Conservation (phyloP, 2,329 filamentous ascomycete species). For the Colletotrichum tofieldiae region DNA sequence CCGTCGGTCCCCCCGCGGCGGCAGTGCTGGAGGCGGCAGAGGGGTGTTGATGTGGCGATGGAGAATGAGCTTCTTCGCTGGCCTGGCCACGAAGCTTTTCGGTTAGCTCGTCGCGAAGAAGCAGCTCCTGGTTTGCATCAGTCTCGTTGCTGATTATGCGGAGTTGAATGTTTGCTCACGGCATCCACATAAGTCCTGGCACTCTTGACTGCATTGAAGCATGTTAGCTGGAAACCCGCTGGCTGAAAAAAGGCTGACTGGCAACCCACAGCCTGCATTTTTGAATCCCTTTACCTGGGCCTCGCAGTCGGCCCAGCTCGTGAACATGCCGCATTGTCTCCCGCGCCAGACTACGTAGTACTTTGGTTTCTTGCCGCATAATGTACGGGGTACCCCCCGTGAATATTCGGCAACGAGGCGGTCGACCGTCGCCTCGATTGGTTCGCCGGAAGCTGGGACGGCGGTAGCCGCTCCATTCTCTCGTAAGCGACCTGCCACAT, state of each 20-base stretch:
- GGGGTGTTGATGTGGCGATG: neutral
- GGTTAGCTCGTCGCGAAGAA: neutral
- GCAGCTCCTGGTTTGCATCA: neutral
- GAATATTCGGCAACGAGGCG: neutral
- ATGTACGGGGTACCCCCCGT: neutral
- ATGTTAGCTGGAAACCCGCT: neutral
- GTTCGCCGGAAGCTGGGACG: too few relatives aligned
- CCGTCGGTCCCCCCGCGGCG: neutral
- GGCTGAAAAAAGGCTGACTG: neutral
- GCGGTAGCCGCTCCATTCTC: too few relatives aligned
- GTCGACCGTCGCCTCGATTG: neutral
- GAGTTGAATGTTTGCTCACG: neutral
- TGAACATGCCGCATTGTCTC: neutral
- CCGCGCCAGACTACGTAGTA: conserved; percentile 15
- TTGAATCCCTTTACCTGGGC: neutral
- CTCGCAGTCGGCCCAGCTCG: neutral
- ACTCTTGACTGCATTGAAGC: neutral
- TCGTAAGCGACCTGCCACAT: too few relatives aligned
- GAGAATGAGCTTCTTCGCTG: neutral
- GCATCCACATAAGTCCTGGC: neutral
- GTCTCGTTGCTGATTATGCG: neutral
- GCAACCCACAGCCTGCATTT: neutral
- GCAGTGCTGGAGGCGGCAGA: neutral
- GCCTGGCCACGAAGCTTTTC: neutral
- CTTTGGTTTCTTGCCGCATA: neutral